A percentile compares a stretch with the other conserved stretches of the same genome.
phyloP scores from a whole-genome alignment of 2,329 filamentous ascomycete genomes.

The Trichoderma arundinaceum region DNA sequence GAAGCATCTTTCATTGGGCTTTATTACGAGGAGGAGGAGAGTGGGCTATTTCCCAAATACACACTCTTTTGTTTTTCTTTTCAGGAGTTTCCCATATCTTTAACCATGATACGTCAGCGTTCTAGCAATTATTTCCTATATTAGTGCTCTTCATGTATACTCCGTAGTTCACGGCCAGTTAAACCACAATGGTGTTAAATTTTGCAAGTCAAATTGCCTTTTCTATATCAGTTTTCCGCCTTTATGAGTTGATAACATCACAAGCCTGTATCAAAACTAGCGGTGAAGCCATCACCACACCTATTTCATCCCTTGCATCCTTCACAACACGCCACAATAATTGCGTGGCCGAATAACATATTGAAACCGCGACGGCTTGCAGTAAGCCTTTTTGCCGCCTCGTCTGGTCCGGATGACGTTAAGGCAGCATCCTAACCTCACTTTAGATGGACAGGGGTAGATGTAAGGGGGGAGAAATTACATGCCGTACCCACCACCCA shows the following conservation, averaged over 20 bases:
- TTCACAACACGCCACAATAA: neutral
- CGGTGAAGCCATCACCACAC: conserved; percentile 5
- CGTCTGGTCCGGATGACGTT: neutral
- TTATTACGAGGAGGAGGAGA: neutral
- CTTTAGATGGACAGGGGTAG: neutral
- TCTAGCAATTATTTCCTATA: neutral
- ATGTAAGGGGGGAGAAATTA: neutral
- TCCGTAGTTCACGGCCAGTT: too few species aligned
- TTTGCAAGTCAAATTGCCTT: too few species aligned
- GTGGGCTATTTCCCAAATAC: neutral
- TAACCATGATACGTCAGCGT: neutral
- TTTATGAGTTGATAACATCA: neutral
- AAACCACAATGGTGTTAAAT: neutral
- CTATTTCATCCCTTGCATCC: neutral
- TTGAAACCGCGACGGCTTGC: neutral
- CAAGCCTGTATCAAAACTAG: neutral
- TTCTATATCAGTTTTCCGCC: neutral
- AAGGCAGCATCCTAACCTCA: neutral
- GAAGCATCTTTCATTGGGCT: neutral
- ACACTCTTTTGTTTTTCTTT: neutral
- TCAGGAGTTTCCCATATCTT: neutral
- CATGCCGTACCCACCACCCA: neutral
- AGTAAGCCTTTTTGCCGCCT: neutral
- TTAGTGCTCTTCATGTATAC: neutral
- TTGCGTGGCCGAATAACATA: neutral